phyloP scores from a whole-genome alignment of 2,329 filamentous ascomycete genomes.

The Venturia carpophila region DNA sequence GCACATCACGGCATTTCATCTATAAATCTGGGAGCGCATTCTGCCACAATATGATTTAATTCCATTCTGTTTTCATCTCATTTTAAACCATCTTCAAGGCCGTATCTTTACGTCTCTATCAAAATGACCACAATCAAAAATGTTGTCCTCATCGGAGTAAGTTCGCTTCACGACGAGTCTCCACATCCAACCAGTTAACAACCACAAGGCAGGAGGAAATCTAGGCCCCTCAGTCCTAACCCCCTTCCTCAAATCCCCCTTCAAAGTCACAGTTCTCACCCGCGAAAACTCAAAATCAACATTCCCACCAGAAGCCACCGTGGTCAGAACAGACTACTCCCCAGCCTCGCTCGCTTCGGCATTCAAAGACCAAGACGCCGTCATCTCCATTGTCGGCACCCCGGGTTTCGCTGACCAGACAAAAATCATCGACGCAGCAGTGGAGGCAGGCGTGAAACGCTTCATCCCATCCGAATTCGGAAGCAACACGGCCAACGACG shows the following conservation, averaged over 20 bases:
- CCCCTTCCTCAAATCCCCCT: slow-evolving; percentile 36
- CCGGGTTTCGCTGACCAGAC: slow-evolving; percentile 39
- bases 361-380: slow-evolving; percentile 50
- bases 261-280: slow-evolving; percentile 50
- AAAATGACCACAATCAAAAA: slow-evolving; percentile 32
- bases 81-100: background rate
- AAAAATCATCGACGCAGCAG: slow-evolving; percentile 50
- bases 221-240: slow-evolving; percentile 37
- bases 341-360: slow-evolving; percentile 42
- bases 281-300: slow-evolving; percentile 40
- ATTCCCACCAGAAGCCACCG: slow-evolving; percentile 34
- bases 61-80: background rate
- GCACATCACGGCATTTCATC: background rate
- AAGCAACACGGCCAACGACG: slow-evolving; percentile 34
- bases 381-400: slow-evolving; percentile 43
- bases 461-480: slow-evolving; percentile 57
- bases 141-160: slow-evolving; percentile 35
- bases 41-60: background rate
- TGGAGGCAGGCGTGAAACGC: slow-evolving; percentile 51
- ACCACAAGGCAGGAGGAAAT: slow-evolving; percentile 31
- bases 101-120: background rate
- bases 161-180: slow-evolving; percentile 24
- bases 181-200: slow-evolving; percentile 19
- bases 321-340: slow-evolving; percentile 43
- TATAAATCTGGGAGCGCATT: background rate